A percentile compares a stretch with the other conserved stretches of the same genome.
Evolutionary conservation across 495 filamentous ascomycete genomes (phyloP).

Genomic region (Neurospora sp.): DNA sequence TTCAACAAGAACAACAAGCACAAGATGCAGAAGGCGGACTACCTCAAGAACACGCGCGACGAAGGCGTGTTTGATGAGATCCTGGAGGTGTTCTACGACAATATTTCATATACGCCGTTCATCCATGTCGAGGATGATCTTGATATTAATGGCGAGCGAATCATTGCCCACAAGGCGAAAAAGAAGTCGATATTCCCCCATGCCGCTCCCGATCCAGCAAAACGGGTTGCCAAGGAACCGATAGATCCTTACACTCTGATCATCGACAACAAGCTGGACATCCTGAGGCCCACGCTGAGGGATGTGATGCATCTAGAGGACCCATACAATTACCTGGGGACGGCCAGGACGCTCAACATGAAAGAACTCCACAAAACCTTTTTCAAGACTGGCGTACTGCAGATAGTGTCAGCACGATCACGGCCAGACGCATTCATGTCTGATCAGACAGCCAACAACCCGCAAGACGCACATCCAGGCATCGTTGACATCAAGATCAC

Average conservation of each 20-base stretch:
- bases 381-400: slow-evolving; percentile 79
- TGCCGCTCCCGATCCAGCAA: slow-evolving; percentile 50
- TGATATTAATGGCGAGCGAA: slow-evolving; percentile 66
- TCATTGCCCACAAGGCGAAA: slow-evolving; percentile 55
- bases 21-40: slow-evolving; percentile 96
- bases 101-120: slow-evolving; percentile 95
- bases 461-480: slow-evolving; percentile 78
- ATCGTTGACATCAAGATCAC: slow-evolving; percentile 96
- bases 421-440: slow-evolving; percentile 91
- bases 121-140: slow-evolving; percentile 91
- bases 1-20: slow-evolving; percentile 99
- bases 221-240: slow-evolving; percentile 63
- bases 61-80: slow-evolving; percentile 89
- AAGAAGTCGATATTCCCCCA: slow-evolving; percentile 66
- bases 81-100: slow-evolving; percentile 93
- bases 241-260: slow-evolving; percentile 94
- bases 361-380: slow-evolving; percentile 75
- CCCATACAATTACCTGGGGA: slow-evolving; percentile 79
- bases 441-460: slow-evolving; percentile 71
- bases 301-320: slow-evolving; percentile 91
- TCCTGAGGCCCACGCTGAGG: slow-evolving; percentile 72
- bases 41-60: slow-evolving; percentile 85
- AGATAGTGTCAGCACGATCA: slow-evolving; percentile 88
- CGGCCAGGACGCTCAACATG: slow-evolving; percentile 61
- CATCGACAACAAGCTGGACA: slow-evolving; percentile 74